Evolutionary conservation across 345 rosid genomes (phyloP).

Genomic region (Melaleuca quinquenervia): DNA sequence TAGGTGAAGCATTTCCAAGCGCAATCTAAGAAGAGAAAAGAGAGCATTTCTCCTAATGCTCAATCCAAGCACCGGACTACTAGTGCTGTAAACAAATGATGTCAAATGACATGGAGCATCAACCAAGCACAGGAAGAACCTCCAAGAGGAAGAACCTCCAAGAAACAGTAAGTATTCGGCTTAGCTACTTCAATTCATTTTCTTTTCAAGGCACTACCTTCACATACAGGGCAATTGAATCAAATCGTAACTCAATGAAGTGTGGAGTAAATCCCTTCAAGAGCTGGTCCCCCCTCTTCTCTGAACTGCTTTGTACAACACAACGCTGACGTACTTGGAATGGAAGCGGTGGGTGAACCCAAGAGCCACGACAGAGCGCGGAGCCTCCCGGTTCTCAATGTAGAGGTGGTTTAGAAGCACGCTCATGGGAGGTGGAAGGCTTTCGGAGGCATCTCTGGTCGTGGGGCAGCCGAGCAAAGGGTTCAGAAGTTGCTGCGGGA

Average conservation of each 20-base stretch:
- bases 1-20: neutral
- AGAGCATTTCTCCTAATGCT: neutral
- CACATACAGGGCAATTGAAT: neutral
- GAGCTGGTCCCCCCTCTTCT: slow-evolving; percentile 51
- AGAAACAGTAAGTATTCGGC: neutral
- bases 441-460: slow-evolving; percentile 30
- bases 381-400: slow-evolving; percentile 75
- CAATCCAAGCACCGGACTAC: neutral
- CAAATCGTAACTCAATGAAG: neutral
- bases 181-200: neutral
- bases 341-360: slow-evolving; percentile 90
- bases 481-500: slow-evolving; percentile 70
- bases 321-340: slow-evolving; percentile 84
- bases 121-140: neutral
- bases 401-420: slow-evolving; percentile 83
- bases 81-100: neutral
- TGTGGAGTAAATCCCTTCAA: slow-evolving; percentile 9
- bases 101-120: neutral
- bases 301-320: slow-evolving; percentile 83
- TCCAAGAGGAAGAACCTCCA: neutral
- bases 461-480: slow-evolving; percentile 48
- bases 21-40: neutral
- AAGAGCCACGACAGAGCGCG: slow-evolving; percentile 84
- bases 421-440: slow-evolving; percentile 45
- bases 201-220: neutral